A percentile compares a stretch with the other conserved stretches of the same genome.
Conservation (phyloP, 2,329 filamentous ascomycete genomes). For the Lizonia empirigonia region DNA sequence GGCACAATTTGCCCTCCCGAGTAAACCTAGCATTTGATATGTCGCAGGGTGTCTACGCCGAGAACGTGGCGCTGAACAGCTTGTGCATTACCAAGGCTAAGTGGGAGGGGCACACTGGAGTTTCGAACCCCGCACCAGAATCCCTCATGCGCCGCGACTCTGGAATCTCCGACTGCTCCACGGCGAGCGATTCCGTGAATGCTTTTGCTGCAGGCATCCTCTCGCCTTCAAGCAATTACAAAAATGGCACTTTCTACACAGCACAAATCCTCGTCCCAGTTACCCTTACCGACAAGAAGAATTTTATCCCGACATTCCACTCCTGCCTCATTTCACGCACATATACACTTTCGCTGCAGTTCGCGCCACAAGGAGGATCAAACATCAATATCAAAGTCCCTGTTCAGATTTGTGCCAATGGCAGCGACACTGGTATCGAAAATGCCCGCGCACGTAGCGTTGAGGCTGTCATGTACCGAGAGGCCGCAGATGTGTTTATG, state of each 20-base stretch:
- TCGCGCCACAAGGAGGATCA: conserved; percentile 54
- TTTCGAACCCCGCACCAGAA: conserved; percentile 38
- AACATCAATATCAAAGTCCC: conserved; percentile 52
- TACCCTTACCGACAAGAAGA: conserved; percentile 63
- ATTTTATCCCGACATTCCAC: conserved; percentile 72
- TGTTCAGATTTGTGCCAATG: conserved; percentile 52
- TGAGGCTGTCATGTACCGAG: conserved; percentile 33
- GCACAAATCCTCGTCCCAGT: conserved; percentile 68
- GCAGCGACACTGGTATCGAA: conserved; percentile 42
- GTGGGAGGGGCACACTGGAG: conserved; percentile 58
- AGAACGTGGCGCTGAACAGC: conserved; percentile 59
- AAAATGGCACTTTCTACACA: conserved; percentile 60
- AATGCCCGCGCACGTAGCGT: conserved; percentile 40
- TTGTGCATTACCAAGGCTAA: conserved; percentile 62
- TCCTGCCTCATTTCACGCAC: conserved; percentile 68
- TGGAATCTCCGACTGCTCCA: conserved; percentile 45
- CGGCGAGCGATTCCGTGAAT: conserved; percentile 20
- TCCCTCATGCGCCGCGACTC: conserved; percentile 49
- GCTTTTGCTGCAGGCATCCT: conserved; percentile 40
- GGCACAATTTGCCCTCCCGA: conserved; percentile 56
- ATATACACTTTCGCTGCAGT: conserved; percentile 65
- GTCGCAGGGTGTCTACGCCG: conserved; percentile 59
- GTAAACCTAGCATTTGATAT: conserved; percentile 51
- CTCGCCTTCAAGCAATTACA: conserved; percentile 50
- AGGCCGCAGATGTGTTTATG: conserved; percentile 43